These are phyloP conservation scores for Cladophialophora chaetospira DNA, from an alignment of 2,329 filamentous ascomycete genomes.

Conservation along the genomic window DNA sequence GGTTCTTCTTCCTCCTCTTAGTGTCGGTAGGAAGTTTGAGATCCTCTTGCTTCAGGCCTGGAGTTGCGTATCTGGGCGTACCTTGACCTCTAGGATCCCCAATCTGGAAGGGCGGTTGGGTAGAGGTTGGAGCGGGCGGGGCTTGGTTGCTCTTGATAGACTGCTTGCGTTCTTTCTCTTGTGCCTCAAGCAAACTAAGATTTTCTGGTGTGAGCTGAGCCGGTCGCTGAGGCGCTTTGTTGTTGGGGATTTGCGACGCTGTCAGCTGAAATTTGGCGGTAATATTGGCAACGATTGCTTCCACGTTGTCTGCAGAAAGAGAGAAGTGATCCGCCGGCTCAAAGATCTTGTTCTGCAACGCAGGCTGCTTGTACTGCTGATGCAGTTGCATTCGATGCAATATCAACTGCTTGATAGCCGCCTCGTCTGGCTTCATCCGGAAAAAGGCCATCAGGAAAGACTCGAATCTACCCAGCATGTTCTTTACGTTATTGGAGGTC, in stretches of 20 bases:
- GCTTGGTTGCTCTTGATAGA: slow-evolving; percentile 43
- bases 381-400: slow-evolving; percentile 47
- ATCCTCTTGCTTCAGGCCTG: slow-evolving; percentile 57
- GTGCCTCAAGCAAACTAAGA: slow-evolving; percentile 25
- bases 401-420: slow-evolving; percentile 26
- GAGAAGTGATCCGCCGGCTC: slow-evolving; percentile 47
- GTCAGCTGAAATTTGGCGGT: slow-evolving; percentile 43
- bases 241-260: slow-evolving; percentile 48
- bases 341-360: slow-evolving; percentile 42
- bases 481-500: slow-evolving; percentile 44
- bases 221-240: slow-evolving; percentile 45
- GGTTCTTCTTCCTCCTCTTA: slow-evolving; percentile 59
- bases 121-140: slow-evolving; percentile 52
- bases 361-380: slow-evolving; percentile 46
- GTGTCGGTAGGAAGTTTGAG: slow-evolving; percentile 57
- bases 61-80: slow-evolving; percentile 46
- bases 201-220: slow-evolving; percentile 30
- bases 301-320: slow-evolving; percentile 44
- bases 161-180: slow-evolving; percentile 36
- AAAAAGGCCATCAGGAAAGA: slow-evolving; percentile 44
- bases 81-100: slow-evolving; percentile 44
- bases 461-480: slow-evolving; percentile 48
- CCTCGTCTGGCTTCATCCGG: slow-evolving; percentile 45
- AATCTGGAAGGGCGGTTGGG: slow-evolving; percentile 60
- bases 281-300: slow-evolving; percentile 41